These are phyloP conservation scores for Taphrina sp. DNA, from an alignment of 1,139 yeast genomes.

Conservation along the genomic window DNA sequence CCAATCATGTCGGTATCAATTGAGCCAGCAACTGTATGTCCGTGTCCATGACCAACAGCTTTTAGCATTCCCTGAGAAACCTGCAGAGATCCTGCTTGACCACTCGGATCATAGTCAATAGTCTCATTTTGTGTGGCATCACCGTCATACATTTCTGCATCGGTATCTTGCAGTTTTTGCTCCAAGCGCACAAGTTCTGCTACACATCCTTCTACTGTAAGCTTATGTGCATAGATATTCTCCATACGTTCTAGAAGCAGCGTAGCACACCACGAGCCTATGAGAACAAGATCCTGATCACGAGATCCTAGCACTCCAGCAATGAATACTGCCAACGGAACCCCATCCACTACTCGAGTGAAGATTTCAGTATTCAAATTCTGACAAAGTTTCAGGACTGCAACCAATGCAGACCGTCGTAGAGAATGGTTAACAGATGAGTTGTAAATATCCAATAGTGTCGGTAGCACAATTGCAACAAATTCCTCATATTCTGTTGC, in stretches of 20 bases:
- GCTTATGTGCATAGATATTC: slow-evolving; percentile 49
- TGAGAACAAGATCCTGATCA: slow-evolving; percentile 13
- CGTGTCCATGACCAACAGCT: too few relatives aligned
- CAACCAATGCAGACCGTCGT: slow-evolving; percentile 59
- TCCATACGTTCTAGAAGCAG: slow-evolving; percentile 52
- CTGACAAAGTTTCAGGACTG: slow-evolving; percentile 56
- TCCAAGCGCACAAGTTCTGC: slow-evolving; percentile 49
- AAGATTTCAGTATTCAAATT: slow-evolving; percentile 41
- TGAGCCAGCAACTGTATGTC: too few relatives aligned
- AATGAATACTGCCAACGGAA: slow-evolving; percentile 49
- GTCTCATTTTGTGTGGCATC: too few relatives aligned
- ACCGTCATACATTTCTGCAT: too few relatives aligned
- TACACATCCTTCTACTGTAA: slow-evolving; percentile 72
- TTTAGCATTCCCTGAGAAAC: too few relatives aligned
- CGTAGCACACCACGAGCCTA: slow-evolving; percentile 48
- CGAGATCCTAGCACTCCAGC: slow-evolving; percentile 57
- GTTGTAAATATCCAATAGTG: slow-evolving; percentile 68
- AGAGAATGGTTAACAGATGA: slow-evolving; percentile 70
- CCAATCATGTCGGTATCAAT: too few relatives aligned
- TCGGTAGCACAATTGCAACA: slow-evolving; percentile 54
- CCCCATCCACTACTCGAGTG: slow-evolving; percentile 39
- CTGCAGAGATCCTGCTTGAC: too few relatives aligned
- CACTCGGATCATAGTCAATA: too few relatives aligned
- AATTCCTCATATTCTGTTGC: slow-evolving; percentile 44
- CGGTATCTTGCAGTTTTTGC: not conserved